These are phyloP conservation scores for Posidonia oceanica DNA, from an alignment of 116 monocot genomes.

Conservation along the genomic window DNA sequence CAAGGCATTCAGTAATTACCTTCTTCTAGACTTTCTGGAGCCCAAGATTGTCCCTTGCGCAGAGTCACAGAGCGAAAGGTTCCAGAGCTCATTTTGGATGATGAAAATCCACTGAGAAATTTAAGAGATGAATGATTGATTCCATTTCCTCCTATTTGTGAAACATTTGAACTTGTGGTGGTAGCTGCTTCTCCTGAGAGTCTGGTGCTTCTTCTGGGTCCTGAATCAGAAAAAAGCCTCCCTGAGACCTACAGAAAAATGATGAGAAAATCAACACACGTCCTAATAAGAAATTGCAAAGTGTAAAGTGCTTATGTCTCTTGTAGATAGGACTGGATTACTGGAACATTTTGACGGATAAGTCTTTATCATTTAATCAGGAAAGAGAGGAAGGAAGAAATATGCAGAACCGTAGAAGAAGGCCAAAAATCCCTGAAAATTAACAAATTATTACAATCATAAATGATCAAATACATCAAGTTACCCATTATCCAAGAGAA, in stretches of 20 bases:
- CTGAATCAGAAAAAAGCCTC: constrained; percentile 79
- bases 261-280: neutral
- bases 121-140: constrained; percentile 47
- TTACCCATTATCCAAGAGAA: too few species aligned
- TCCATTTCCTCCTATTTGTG: constrained; percentile 60
- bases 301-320: neutral
- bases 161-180: constrained; percentile 43
- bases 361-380: too few species aligned
- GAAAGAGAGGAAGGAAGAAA: too few species aligned
- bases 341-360: too few species aligned
- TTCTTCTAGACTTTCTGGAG: constrained; percentile 73
- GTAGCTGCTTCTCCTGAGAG: constrained; percentile 50
- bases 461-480: too few species aligned
- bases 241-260: constrained; percentile 64
- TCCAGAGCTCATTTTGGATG: constrained; percentile 43
- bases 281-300: neutral
- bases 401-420: too few species aligned
- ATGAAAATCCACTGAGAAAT: constrained; percentile 68
- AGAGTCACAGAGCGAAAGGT: constrained; percentile 45
- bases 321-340: neutral
- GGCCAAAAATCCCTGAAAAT: too few species aligned
- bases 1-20: constrained; percentile 27
- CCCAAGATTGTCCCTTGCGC: constrained; percentile 57
- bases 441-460: too few species aligned
- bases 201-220: constrained; percentile 66